phyloP scores from a whole-genome alignment of 768 basidiomycete genomes.

The Xerocomellus intermedius region DNA sequence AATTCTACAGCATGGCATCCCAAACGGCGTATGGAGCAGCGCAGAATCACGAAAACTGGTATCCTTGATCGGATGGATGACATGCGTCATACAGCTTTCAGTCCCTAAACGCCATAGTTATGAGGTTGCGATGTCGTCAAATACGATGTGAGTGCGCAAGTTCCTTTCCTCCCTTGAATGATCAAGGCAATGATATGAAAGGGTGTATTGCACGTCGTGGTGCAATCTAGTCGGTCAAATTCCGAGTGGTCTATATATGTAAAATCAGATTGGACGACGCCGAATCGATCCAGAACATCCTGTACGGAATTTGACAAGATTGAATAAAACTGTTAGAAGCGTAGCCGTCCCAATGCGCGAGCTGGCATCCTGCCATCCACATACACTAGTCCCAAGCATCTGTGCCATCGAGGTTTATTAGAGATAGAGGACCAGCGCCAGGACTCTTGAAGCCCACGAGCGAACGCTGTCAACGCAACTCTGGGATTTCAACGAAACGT shows the following conservation, averaged over 20 bases:
- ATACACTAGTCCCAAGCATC: conserved; percentile 15
- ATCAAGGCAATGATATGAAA: neutral
- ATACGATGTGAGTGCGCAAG: neutral
- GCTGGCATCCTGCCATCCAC: neutral
- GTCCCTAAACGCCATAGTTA: neutral
- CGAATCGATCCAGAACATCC: neutral
- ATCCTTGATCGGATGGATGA: neutral
- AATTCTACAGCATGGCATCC: conserved; percentile 2
- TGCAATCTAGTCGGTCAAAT: neutral
- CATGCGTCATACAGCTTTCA: neutral
- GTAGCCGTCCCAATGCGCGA: neutral
- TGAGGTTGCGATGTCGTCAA: neutral
- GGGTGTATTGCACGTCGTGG: neutral
- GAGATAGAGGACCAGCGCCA: neutral
- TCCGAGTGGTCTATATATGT: no score
- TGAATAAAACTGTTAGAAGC: neutral
- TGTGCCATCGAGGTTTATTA: conserved; percentile 11
- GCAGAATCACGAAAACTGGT: neutral
- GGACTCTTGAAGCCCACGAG: neutral
- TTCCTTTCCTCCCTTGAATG: neutral
- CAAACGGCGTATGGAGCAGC: neutral
- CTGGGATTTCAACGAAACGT: neutral
- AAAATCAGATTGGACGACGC: conserved; percentile 1
- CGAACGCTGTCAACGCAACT: neutral
- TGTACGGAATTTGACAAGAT: conserved; percentile 11